Base-by-base conservation (phyloP, 805 yeast genomes). In the Nakazawaea wyomingensis region DNA sequence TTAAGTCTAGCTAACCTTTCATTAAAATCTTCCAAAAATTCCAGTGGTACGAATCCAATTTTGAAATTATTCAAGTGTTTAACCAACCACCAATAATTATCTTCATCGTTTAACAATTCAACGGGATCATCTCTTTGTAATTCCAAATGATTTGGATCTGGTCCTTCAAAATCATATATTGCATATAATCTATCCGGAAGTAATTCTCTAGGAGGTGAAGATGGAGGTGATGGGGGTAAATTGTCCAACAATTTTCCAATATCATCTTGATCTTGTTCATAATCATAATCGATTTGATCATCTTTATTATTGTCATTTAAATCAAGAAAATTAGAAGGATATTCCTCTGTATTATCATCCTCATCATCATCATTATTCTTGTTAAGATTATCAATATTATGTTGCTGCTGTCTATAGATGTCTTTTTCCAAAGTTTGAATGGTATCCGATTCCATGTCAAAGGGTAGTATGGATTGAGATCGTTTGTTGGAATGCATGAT, bases 31-130 rank as follows among this genome's bases (percentile, higher is more conserved):
- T 93, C 99, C 29, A 93, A 66, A 45, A 93, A 79, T 60, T 93
- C 99, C 1, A 97, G 98, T 1, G 99, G 99, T 2, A 95, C 95
- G 67, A 90, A 93, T 1, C 99, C 99, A 41, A 91, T 80, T 51
- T 80, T 74, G 3, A 81, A 81, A 47, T 64, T 66, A 11, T 61
- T 56, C 37, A 66, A 45, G 45, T 74, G 71, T 22, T 67, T 60
- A 22, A 93, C 91, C 9, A 91, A 68, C 98, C 99, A 93, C 99
- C 99, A 93, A 64, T 93, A 93, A 48, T 86, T 76, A 62, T 93
- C 96, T 38, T 85, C 81, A 56, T 93, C 99, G 56, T 88, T 89
- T 28, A 93, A 65, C 16, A 93, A 65, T 34, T 76, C 68, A 49
- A 95, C 91, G 1, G 95, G 81, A 54, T 88, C 96, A 55, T 91